Evolutionary conservation across 768 basidiomycete genomes (phyloP).

Genomic region (Boletus rex-veris): DNA sequence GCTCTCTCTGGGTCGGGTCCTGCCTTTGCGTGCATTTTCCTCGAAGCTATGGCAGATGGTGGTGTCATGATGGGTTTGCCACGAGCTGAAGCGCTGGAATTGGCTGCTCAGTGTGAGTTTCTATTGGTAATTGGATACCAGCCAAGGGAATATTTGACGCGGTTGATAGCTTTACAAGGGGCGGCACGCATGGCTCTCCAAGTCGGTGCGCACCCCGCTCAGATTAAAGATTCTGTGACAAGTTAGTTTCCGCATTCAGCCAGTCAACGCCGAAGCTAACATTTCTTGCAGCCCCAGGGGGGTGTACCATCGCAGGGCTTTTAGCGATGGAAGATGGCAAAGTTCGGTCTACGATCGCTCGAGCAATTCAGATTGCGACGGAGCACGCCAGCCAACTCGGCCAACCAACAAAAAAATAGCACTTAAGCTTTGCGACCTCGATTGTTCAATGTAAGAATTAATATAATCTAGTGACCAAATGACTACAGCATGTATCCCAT

Average conservation of each 20-base stretch:
- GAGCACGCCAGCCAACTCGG: slow-evolving; percentile 85
- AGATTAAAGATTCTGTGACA: slow-evolving; percentile 95
- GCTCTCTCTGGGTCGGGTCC: slow-evolving; percentile 95
- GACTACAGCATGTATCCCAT: slow-evolving; percentile 25
- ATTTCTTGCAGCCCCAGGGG: slow-evolving; percentile 77
- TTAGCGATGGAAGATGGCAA: slow-evolving; percentile 91
- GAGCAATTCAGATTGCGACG: slow-evolving; percentile 92
- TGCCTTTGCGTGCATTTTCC: slow-evolving; percentile 92
- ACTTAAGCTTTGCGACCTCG: neutral
- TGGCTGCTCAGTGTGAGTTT: slow-evolving; percentile 88
- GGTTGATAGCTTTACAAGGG: slow-evolving; percentile 78
- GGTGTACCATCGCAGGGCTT: slow-evolving; percentile 97
- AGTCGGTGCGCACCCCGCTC: slow-evolving; percentile 87
- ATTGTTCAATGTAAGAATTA: neutral
- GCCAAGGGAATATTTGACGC: neutral
- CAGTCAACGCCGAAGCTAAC: neutral
- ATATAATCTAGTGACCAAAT: neutral
- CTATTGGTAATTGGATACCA: neutral
- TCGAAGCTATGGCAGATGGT: slow-evolving; percentile 98
- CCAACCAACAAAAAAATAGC: slow-evolving; percentile 55
- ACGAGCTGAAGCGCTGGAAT: slow-evolving; percentile 86
- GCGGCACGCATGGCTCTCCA: slow-evolving; percentile 94
- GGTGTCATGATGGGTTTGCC: slow-evolving; percentile 99
- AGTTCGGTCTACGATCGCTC: slow-evolving; percentile 90
- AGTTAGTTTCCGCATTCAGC: slow-evolving; percentile 50